Base-by-base conservation (phyloP, 2,329 filamentous ascomycete genomes). In the Arthrobotrys musiformis region DNA sequence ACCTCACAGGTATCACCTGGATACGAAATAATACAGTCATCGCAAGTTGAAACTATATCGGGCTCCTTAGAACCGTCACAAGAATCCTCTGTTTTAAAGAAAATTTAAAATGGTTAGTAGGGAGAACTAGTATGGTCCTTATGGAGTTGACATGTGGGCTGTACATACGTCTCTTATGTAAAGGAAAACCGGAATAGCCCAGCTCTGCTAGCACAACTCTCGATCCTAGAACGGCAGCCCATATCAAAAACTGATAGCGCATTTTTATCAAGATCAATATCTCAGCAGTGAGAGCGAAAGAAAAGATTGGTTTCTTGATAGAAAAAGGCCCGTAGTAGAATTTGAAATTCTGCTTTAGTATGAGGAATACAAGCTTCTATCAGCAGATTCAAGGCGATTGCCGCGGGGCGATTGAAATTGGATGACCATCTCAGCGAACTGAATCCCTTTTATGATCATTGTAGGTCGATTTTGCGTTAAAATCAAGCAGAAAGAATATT, bases 1-100 rank as follows among this genome's bases (percentile, higher is more conserved):
- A 24, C 19, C 44, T 48, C 44, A 48, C 44, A 48, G 44, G 44
- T 48, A 48, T 48, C 44, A 48, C 44, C 44, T 48, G 44, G 44
- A 11, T 48, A 48, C 26, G 44, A 19, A 24, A 48, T 48, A 13
- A 48, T 48, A 48, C 44, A 48, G 6, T 48, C 44, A 19, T 48
- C 44, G 11, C 44, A 48, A 48, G 24, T 48, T 9, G 44, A 1
- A 13, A 19, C 44, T 24, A 48, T 48, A 24, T 48, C 44, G 19
- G 44, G 44, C 44, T 48, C 44, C 26, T 48, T 48, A 22, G 17
- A 22, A 48, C 44, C 44, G 19, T 48, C 44, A 48, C 44, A 48
- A 9, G 44, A 48, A 11, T 48, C 44, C 44, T 48, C 44, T 48
- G 19, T 48, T 48, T 48, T 48, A 17, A 2, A 24, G 44, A 7